phyloP scores from a whole-genome alignment of 352 stramenopile genomes.

The Phytophthora pistaciae region DNA sequence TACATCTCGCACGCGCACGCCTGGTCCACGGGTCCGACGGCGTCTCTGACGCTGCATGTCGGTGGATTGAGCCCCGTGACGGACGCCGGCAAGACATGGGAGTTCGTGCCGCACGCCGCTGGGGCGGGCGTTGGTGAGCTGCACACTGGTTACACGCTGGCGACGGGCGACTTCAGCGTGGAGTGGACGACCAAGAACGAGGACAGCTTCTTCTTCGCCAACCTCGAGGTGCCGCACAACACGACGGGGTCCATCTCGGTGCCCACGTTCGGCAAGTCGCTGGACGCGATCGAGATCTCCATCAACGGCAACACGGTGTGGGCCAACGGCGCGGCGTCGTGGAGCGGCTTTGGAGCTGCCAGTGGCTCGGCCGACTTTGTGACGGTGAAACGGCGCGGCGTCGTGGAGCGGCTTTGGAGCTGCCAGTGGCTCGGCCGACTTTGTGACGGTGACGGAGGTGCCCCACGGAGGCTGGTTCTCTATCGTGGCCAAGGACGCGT shows the following conservation, averaged over 20 bases:
- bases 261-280: conserved; percentile 37
- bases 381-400: conserved; percentile 12
- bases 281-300: conserved; percentile 32
- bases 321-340: conserved; percentile 21
- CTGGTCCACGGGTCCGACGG: conserved; percentile 45
- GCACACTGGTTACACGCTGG: conserved; percentile 36
- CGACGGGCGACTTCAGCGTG: conserved; percentile 26
- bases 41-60: conserved; percentile 30
- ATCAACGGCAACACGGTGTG: conserved; percentile 45
- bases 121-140: conserved; percentile 23
- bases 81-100: conserved; percentile 38
- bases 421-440: conserved; percentile 21
- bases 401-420: conserved; percentile 20
- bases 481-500: conserved; percentile 26
- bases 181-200: conserved; percentile 35
- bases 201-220: conserved; percentile 32
- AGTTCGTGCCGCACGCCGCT: conserved; percentile 35
- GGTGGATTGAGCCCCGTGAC: conserved; percentile 32
- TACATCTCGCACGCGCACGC: conserved; percentile 49
- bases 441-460: conserved; percentile 29
- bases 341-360: conserved; percentile 14
- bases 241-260: conserved; percentile 42
- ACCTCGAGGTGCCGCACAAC: conserved; percentile 15
- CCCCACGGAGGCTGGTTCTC: conserved; percentile 20
- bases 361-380: conserved; percentile 25